A percentile compares a stretch with the other conserved stretches of the same genome.
phyloP scores from a whole-genome alignment of 1,139 yeast species.

The Suhomyces terraborum region DNA sequence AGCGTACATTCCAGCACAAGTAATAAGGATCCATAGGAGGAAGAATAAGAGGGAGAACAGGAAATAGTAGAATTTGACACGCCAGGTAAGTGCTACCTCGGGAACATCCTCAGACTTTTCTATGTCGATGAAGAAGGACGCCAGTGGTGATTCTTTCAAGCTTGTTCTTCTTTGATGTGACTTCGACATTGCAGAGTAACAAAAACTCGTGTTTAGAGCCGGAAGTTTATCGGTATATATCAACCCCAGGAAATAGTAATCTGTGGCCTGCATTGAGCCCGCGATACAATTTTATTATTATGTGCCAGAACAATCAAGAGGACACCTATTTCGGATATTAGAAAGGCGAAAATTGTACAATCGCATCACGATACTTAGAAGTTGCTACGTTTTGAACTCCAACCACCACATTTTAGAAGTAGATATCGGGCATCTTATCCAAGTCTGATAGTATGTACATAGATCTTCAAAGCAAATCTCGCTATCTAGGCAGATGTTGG shows the following conservation, averaged over 20 bases:
- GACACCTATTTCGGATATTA: background rate
- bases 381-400: background rate
- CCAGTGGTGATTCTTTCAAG: conserved; percentile 11
- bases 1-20: background rate
- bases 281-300: background rate
- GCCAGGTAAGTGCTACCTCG: background rate
- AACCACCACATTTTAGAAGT: too few species aligned
- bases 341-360: conserved; percentile 3
- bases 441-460: background rate
- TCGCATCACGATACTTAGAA: background rate
- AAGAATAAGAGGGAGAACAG: conserved; percentile 5
- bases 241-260: conserved; percentile 9
- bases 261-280: conserved; percentile 4
- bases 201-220: background rate
- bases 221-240: conserved; percentile 5
- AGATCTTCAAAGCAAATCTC: background rate
- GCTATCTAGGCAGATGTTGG: background rate
- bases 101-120: conserved; percentile 15
- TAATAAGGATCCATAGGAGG: conserved; percentile 3
- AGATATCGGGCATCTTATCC: too few species aligned
- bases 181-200: conserved; percentile 12
- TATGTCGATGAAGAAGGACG: conserved; percentile 22
- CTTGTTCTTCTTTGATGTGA: conserved; percentile 16
- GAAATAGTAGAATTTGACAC: conserved; percentile 1
- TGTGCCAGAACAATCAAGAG: background rate